Evolutionary conservation across 2,329 filamentous ascomycete species (phyloP).

Genomic region (Dothistroma pini): DNA sequence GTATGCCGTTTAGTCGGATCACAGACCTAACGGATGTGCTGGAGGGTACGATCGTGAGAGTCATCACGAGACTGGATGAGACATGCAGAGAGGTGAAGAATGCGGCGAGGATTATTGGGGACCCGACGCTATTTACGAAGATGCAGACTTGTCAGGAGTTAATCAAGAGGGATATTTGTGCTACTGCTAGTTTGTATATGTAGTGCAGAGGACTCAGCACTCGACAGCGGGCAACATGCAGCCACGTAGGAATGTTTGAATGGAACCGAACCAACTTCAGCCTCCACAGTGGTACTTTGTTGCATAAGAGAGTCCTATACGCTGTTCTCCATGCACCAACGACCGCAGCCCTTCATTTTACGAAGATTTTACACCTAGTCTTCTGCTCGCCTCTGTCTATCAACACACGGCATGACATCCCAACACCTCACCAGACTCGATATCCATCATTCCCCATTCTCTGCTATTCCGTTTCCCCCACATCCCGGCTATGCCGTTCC

Average conservation of each 20-base stretch:
- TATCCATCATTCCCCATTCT: background rate
- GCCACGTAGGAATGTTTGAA: no score
- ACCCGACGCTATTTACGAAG: conserved; percentile 88
- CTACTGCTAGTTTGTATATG: conserved; percentile 85
- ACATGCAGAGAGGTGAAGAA: conserved; percentile 98
- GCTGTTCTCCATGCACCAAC: no score
- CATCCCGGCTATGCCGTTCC: background rate
- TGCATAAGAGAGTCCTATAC: no score
- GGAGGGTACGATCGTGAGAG: conserved; percentile 93
- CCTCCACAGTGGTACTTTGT: no score
- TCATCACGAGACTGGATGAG: conserved; percentile 91
- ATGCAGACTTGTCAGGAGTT: conserved; percentile 97
- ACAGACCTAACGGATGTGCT: conserved; percentile 93
- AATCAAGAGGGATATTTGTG: conserved; percentile 94
- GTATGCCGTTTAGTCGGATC: conserved; percentile 98
- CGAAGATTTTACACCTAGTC: no score
- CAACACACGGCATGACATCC: background rate
- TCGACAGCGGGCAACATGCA: background rate
- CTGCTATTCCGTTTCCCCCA: background rate
- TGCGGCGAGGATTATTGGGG: conserved; percentile 89
- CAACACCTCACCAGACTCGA: background rate
- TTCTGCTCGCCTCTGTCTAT: no score
- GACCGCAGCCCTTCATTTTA: no score
- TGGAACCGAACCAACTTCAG: no score
- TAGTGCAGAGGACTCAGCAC: conserved; percentile 38